Evolutionary conservation across 306 rosid genomes (phyloP).

Genomic region (Canavalia gladiata): DNA sequence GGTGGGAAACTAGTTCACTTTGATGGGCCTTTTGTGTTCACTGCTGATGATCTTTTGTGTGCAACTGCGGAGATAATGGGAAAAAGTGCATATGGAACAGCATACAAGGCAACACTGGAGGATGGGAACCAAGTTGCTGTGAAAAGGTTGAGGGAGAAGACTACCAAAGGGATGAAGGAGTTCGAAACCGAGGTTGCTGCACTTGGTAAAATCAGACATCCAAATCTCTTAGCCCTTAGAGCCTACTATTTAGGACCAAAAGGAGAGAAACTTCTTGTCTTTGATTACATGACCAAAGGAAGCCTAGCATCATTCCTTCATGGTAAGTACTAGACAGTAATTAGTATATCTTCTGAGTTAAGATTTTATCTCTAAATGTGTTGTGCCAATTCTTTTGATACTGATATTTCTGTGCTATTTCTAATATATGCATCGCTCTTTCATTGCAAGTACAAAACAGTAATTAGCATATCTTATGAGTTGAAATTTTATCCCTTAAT

Average conservation of each 20-base stretch:
- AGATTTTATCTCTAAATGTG: not conserved
- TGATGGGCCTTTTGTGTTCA: constrained; percentile 89
- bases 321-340: constrained; percentile 59
- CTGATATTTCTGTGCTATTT: not conserved
- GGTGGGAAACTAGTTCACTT: constrained; percentile 82
- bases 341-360: not conserved
- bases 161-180: constrained; percentile 84
- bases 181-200: constrained; percentile 83
- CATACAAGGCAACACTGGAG: constrained; percentile 87
- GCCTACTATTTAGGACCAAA: constrained; percentile 78
- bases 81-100: constrained; percentile 88
- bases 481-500: not conserved
- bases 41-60: constrained; percentile 90
- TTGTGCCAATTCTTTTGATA: not conserved
- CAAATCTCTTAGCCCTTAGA: constrained; percentile 78
- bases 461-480: constrained; percentile 1
- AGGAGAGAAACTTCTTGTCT: constrained; percentile 84
- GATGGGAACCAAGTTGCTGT: constrained; percentile 90
- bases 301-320: constrained; percentile 92
- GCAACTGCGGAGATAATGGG: constrained; percentile 98
- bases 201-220: constrained; percentile 83
- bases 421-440: constrained; percentile 58
- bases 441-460: constrained; percentile 63
- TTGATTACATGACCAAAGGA: constrained; percentile 86
- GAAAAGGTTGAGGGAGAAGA: constrained; percentile 89